Evolutionary conservation across 176 grass and related monocot species (phyloP), one percentile per base, ranked within the genome.

Genomic region (Lolium rigidum): DNA sequence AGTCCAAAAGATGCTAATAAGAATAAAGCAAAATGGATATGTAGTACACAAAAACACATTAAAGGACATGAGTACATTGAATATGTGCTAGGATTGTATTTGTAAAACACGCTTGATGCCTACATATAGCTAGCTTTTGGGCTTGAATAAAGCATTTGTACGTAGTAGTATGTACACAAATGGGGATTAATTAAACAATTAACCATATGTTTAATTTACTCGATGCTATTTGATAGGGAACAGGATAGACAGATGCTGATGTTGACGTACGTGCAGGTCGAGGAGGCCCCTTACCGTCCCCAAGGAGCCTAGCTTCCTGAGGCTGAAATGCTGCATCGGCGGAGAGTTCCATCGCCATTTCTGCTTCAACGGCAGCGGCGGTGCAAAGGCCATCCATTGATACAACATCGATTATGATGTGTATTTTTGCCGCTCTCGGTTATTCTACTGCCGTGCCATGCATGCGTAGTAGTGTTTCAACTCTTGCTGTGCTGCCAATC

Each of bases 311-410:
- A 94, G 86, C 63, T 95, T 98, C 91, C 90, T 95, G 69, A 91
- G 77, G 78, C 78, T 92, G 43, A 95, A 95, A 51, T 94, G 90
- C 80, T 92, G 96, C 93, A 92, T 94, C 20, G 92, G 91, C 7
- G 91, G 90, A 22, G 92, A 97, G 67, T 92, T 97, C 80, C 94
- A 97, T 83, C 94, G 92, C 25, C 92, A 97, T 80, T 92, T 97
- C 83, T 94, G 90, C 85, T 88, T 88, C 85, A 94, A 80, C 66
- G 8, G 17, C 38, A 75, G 87, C 84, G 37, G 46, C 47, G 37
- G 22, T n/a, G 82, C 65, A 10, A 92, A 90, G 76, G 83, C 88
- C 79, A 71, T 92, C 87, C 85, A 90, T 54, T 94, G 84, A 78
- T 26, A 1, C 12, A 64, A 26, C 26, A 64, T 41, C 73, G 2